A percentile compares a stretch with the other conserved stretches of the same genome.
Evolutionary conservation across 2,329 filamentous ascomycete species (phyloP).

Genomic region (Hymenoscyphus fructigenus): DNA sequence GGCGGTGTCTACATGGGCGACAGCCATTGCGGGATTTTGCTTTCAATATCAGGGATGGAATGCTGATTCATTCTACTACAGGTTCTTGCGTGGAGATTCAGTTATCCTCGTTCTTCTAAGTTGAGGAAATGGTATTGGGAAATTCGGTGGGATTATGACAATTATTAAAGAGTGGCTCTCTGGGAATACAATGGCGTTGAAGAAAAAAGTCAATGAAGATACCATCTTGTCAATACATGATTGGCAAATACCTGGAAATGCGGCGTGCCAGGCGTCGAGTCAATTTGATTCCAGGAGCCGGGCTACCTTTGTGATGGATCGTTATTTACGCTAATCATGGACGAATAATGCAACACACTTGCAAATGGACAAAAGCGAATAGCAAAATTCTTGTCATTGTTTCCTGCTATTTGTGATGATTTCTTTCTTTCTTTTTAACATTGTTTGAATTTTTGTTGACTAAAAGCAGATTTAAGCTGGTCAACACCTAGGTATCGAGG

Average conservation of each 20-base stretch:
- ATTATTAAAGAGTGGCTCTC: constrained; percentile 26
- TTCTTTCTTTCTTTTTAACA: too few species aligned
- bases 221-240: constrained; percentile 17
- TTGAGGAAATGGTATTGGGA: constrained; percentile 26
- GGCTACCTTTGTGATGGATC: neutral
- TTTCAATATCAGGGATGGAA: neutral
- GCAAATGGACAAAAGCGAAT: neutral
- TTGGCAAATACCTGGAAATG: constrained; percentile 4
- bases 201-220: constrained; percentile 30
- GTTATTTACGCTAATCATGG: neutral
- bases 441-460: too few species aligned
- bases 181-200: constrained; percentile 32
- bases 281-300: neutral
- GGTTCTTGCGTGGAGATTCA: constrained; percentile 40
- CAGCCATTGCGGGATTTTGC: neutral
- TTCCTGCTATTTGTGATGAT: too few species aligned
- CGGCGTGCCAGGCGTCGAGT: constrained; percentile 1
- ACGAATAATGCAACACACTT: neutral
- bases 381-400: neutral
- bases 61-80: constrained; percentile 19
- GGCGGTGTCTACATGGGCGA: neutral
- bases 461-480: too few species aligned
- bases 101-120: constrained; percentile 39
- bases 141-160: constrained; percentile 19
- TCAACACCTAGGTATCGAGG: too few species aligned